These are phyloP conservation scores for Ophiostoma australiae DNA, from an alignment of 2,329 filamentous ascomycete genomes.

Conservation along the genomic window DNA sequence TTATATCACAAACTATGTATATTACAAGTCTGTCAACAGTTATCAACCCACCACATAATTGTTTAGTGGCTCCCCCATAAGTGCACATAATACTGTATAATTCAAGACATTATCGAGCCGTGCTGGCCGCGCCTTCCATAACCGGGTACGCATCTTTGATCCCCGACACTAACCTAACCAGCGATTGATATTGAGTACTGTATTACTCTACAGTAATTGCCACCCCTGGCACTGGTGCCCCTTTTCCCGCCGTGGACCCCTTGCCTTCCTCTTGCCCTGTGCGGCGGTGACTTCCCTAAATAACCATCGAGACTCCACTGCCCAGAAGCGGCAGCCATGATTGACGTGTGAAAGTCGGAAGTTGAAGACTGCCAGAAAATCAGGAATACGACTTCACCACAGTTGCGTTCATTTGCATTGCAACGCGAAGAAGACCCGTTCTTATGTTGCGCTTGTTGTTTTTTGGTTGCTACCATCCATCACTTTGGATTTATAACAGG, in stretches of 20 bases:
- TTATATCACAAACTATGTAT: neutral
- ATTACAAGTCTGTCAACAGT: neutral
- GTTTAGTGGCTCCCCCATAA: neutral
- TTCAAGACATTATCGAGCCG: neutral
- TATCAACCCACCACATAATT: neutral
- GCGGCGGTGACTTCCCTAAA: constrained; percentile 21
- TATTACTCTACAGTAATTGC: neutral
- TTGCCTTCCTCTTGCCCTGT: constrained; percentile 12
- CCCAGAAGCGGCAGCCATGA: constrained; percentile 15
- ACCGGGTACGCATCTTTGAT: neutral
- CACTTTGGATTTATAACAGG: neutral
- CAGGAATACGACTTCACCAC: neutral
- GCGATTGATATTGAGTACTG: no score
- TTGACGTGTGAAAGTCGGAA: neutral
- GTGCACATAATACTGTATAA: neutral
- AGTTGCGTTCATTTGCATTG: neutral
- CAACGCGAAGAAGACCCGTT: neutral
- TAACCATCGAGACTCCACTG: constrained; percentile 13
- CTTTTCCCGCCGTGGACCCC: neutral
- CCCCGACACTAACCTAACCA: no score
- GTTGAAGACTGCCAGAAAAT: neutral
- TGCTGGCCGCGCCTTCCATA: neutral
- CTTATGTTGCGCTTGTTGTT: neutral
- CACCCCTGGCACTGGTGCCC: neutral
- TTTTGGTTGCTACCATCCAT: neutral